phyloP scores from a whole-genome alignment of 2,329 filamentous ascomycete genomes.

The Alternaria atra region DNA sequence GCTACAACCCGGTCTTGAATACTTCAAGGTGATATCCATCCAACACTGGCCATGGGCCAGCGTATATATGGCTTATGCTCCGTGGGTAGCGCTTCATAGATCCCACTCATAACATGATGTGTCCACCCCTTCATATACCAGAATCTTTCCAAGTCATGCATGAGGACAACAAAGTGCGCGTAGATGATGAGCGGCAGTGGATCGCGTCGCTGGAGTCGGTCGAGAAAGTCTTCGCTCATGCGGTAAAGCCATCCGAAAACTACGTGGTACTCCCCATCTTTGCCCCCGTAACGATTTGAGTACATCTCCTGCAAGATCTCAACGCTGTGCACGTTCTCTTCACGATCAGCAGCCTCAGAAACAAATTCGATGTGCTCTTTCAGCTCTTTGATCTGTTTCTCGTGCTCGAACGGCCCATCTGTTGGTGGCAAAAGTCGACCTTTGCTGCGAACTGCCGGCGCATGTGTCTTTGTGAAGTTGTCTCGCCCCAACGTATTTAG shows the following conservation, averaged over 20 bases:
- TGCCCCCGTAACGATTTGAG: slow-evolving; percentile 30
- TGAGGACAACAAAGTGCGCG: slow-evolving; percentile 39
- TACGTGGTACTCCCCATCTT: slow-evolving; percentile 38
- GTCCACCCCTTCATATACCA: slow-evolving; percentile 47
- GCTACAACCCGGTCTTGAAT: not conserved
- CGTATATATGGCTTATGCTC: slow-evolving; percentile 34
- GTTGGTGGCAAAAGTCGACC: slow-evolving; percentile 21
- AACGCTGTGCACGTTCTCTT: slow-evolving; percentile 20
- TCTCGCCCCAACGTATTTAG: slow-evolving; percentile 14
- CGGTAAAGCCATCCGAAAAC: slow-evolving; percentile 38
- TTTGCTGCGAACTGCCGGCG: slow-evolving; percentile 13
- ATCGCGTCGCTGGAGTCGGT: slow-evolving; percentile 34
- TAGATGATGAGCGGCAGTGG: slow-evolving; percentile 34
- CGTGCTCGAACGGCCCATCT: slow-evolving; percentile 22
- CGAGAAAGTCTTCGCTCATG: slow-evolving; percentile 36
- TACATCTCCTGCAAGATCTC: slow-evolving; percentile 32
- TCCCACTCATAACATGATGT: slow-evolving; percentile 37
- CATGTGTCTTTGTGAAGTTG: slow-evolving; percentile 18
- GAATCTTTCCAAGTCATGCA: slow-evolving; percentile 38
- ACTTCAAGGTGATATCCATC: slow-evolving; percentile 33
- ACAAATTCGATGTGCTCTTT: slow-evolving; percentile 20
- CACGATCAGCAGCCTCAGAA: slow-evolving; percentile 4
- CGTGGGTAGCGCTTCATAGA: slow-evolving; percentile 26
- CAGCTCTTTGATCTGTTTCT: slow-evolving; percentile 31
- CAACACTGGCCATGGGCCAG: slow-evolving; percentile 35